Base-by-base conservation (phyloP, 768 basidiomycete species). In the Saitozyma sp. region DNA sequence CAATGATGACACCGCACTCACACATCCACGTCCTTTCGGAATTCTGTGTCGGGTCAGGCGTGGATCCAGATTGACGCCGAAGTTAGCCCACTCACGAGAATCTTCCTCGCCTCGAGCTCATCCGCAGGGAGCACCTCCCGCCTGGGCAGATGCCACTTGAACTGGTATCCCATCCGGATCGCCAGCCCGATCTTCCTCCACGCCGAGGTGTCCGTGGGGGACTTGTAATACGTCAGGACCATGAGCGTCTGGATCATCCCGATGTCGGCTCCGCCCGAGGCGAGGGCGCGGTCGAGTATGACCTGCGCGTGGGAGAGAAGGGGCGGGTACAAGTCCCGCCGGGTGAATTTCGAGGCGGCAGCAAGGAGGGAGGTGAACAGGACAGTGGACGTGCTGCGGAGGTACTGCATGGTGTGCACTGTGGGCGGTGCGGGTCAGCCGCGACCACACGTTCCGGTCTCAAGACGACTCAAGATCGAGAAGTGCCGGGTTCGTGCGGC, bases 161-260 rank as follows among this genome's bases (percentile, higher is more conserved):
- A 54, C 57, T 71, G 69, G 63, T 71, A 71, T 19, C 69, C 69
- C 38, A 71, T 67, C 51, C 69, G 37, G 1, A 71, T 62, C 10
- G 69, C 69, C 50, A 68, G 65, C 11, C 69, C 69, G 29, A 71
- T 68, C 53, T 65, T 71, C 41, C 60, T 59, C 69, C 69, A 71
- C 4, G 63, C 66, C 11, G 63, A 62, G 5, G 86, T 89, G 69
- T 95, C 92, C 65, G 89, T 87, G 45, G 91, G 89, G 29, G 29
- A 29, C 29, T 29, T 88, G 90, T 91, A 94, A 79, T 93, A 94
- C 45, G 88, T 90, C 63, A 94, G 82, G 69, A 90, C 91, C 17
- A 89, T 88, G 75, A 92, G 90, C 37, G 91, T 90, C 79, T 95
- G 92, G 6, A 90, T 88, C 17, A 92, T 87, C 79, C 92, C 92